phyloP scores from a whole-genome alignment of 768 basidiomycete species.

The Trametes coccinea region DNA sequence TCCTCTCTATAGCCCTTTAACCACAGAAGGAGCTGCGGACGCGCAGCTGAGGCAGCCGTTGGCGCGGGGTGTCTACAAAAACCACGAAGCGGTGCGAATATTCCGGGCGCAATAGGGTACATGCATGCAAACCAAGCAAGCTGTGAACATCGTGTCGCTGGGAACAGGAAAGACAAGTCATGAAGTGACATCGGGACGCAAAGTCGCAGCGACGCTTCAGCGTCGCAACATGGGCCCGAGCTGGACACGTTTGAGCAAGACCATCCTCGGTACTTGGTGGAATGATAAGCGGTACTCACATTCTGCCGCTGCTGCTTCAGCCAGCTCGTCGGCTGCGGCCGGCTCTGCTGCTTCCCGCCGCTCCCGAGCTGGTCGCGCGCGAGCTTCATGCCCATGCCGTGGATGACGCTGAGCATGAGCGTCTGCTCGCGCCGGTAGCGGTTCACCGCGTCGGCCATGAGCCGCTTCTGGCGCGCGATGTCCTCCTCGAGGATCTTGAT shows the following conservation, averaged over 20 bases:
- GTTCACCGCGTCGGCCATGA: slow-evolving; percentile 51
- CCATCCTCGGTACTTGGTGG: background rate
- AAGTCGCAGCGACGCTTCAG: slow-evolving; percentile 11
- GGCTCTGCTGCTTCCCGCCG: slow-evolving; percentile 42
- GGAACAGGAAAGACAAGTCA: background rate
- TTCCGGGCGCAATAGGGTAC: background rate
- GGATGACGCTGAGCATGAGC: slow-evolving; percentile 76
- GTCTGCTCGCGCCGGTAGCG: slow-evolving; percentile 78
- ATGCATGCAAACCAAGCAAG: background rate
- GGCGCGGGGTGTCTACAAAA: too few species aligned
- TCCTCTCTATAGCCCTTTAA: background rate
- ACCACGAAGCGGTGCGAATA: background rate
- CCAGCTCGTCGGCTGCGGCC: slow-evolving; percentile 64
- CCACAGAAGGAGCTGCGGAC: too few species aligned
- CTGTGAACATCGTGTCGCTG: background rate
- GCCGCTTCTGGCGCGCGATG: slow-evolving; percentile 49
- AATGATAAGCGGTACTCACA: slow-evolving; percentile 30
- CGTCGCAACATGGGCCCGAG: slow-evolving; percentile 33
- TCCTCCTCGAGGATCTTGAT: slow-evolving; percentile 39
- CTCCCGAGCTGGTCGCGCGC: slow-evolving; percentile 61
- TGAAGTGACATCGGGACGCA: background rate
- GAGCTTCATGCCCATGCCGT: slow-evolving; percentile 65
- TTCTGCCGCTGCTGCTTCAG: slow-evolving; percentile 64
- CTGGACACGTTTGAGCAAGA: slow-evolving; percentile 10
- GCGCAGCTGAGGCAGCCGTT: too few species aligned